Evolutionary conservation across 192 early-diverging fungal species (phyloP).

Genomic region (Entomortierella parvispora): DNA sequence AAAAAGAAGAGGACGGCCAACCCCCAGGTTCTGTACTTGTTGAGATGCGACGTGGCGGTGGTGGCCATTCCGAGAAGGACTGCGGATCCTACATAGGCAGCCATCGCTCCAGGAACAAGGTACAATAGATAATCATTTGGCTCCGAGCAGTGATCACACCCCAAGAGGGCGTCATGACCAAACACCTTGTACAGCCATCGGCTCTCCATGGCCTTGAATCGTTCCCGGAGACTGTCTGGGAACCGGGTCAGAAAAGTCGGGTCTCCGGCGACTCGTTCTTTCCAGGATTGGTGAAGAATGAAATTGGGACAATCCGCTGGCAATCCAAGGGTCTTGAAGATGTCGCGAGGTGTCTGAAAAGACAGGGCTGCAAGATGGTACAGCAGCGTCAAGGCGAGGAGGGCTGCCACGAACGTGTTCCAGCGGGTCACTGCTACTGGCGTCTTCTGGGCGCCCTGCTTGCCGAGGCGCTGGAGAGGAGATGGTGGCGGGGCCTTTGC

Average conservation of each 20-base stretch:
- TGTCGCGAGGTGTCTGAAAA: constrained; percentile 31
- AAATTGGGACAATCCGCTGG: constrained; percentile 46
- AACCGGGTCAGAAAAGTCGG: constrained; percentile 19
- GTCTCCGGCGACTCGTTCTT: constrained; percentile 15
- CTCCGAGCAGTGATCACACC: constrained; percentile 39
- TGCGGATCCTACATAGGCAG: constrained; percentile 35
- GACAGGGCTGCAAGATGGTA: constrained; percentile 25
- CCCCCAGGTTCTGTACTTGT: constrained; percentile 41
- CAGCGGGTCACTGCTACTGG: constrained; percentile 5
- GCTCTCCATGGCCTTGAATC: constrained; percentile 42
- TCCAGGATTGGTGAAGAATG: constrained; percentile 45
- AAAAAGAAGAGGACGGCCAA: constrained; percentile 15
- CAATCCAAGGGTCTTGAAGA: constrained; percentile 33
- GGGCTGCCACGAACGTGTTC: constrained; percentile 10
- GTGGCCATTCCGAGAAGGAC: constrained; percentile 41
- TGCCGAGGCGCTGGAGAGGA: constrained; percentile 34
- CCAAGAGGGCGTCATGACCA: constrained; percentile 41
- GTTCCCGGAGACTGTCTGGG: constrained; percentile 33
- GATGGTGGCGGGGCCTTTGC: constrained; percentile 40
- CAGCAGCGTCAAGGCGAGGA: constrained; percentile 3
- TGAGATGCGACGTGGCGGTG: constrained; percentile 29
- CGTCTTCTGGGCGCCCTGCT: background rate
- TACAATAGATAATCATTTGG: constrained; percentile 26
- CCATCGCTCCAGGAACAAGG: constrained; percentile 14
- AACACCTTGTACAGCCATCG: constrained; percentile 29